phyloP scores from a whole-genome alignment of 1,139 yeast species.

The Pichia inconspicua region DNA sequence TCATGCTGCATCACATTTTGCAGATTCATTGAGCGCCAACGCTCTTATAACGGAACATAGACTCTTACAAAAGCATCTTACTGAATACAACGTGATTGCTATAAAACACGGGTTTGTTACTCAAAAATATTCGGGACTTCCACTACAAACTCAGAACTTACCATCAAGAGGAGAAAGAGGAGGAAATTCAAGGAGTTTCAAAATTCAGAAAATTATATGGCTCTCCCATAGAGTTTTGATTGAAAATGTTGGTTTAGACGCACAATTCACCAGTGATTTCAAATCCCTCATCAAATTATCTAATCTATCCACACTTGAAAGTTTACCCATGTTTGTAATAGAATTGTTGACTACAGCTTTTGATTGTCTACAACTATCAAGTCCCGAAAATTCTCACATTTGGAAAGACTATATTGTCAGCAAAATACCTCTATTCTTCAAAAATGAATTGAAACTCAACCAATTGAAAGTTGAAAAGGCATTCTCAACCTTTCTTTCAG shows the following conservation, averaged over 20 bases:
- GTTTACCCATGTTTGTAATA: conserved; percentile 22
- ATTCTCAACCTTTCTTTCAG: background rate
- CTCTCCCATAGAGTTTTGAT: conserved; percentile 24
- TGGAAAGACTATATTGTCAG: conserved; percentile 23
- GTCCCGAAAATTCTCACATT: conserved; percentile 12
- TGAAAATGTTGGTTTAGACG: conserved; percentile 20
- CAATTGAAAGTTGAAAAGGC: conserved; percentile 21
- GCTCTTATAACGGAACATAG: background rate
- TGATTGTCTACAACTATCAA: conserved; percentile 21
- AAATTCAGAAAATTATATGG: conserved; percentile 26
- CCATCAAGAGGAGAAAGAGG: conserved; percentile 5
- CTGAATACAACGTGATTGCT: conserved; percentile 3
- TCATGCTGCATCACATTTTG: conserved; percentile 2
- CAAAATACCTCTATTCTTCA: conserved; percentile 21
- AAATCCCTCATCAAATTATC: conserved; percentile 24
- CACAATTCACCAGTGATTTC: conserved; percentile 21
- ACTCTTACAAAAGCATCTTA: background rate
- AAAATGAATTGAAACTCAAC: conserved; percentile 21
- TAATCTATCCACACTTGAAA: conserved; percentile 22
- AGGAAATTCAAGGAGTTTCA: conserved; percentile 13
- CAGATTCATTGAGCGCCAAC: conserved; percentile 1
- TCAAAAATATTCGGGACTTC: background rate
- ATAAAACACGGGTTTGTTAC: conserved; percentile 5
- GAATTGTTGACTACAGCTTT: conserved; percentile 22
- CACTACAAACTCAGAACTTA: background rate